Percentiles rank a stretch among this genome's conserved stretches.
Conservation (phyloP, 331 rosid species). For the Quercus lobata region DNA sequence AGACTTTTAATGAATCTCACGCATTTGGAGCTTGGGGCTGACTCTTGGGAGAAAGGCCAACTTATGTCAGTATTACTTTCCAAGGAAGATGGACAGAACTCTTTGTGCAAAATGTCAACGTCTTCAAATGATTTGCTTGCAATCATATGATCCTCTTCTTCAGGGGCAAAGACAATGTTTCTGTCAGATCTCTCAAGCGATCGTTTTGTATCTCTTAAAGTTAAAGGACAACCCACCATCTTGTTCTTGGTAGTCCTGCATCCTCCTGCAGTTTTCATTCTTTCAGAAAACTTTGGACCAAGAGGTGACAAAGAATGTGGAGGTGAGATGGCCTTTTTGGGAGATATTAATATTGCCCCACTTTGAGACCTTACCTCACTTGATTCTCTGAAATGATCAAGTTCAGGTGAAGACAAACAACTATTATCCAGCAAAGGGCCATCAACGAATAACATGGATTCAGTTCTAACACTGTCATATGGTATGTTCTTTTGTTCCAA, state of each 20-base stretch:
- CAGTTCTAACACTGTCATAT: conserved; percentile 16
- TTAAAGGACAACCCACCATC: conserved; percentile 34
- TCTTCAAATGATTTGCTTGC: conserved; percentile 60
- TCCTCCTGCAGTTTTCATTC: conserved; percentile 41
- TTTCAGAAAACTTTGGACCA: conserved; percentile 78
- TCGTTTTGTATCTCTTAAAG: conserved; percentile 30
- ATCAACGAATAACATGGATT: conserved; percentile 36
- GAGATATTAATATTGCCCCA: conserved; percentile 35
- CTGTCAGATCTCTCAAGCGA: conserved; percentile 38
- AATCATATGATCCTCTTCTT: conserved; percentile 38
- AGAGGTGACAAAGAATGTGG: conserved; percentile 84
- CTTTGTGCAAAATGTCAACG: conserved; percentile 46
- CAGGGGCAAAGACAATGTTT: conserved; percentile 23
- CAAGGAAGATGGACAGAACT: conserved; percentile 63
- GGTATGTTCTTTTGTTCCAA: conserved; percentile 37
- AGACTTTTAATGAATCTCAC: conserved; percentile 57
- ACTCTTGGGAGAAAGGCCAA: conserved; percentile 34
- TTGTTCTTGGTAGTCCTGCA: conserved; percentile 35
- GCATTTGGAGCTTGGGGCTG: conserved; percentile 34
- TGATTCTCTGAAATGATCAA: conserved; percentile 33
- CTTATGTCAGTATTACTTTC: conserved; percentile 38
- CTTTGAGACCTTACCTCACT: conserved; percentile 33
- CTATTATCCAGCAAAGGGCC: conserved; percentile 55
- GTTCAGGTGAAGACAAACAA: conserved; percentile 31
- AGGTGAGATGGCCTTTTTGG: conserved; percentile 36